Percentiles rank a stretch among this genome's conserved stretches.
These are phyloP conservation scores for Medicago ruthenica DNA, from an alignment of 306 rosid genomes.

Conservation along the genomic window DNA sequence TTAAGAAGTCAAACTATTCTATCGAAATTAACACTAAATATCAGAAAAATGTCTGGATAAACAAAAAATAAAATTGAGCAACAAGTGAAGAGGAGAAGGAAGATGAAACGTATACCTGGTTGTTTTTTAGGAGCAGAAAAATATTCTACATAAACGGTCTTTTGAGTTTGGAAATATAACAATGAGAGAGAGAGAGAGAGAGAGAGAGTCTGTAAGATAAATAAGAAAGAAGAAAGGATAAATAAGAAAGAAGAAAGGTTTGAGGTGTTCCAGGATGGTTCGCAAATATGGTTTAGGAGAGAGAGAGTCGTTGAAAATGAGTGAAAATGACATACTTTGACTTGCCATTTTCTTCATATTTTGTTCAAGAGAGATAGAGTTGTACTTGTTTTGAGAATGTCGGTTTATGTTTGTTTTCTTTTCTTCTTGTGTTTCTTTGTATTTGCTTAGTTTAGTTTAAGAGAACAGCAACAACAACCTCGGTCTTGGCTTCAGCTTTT, in stretches of 20 bases:
- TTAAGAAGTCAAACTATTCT: no score
- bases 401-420: neutral
- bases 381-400: neutral
- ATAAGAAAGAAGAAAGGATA: neutral
- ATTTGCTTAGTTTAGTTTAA: neutral
- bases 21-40: no score
- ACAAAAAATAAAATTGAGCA: no score
- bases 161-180: neutral
- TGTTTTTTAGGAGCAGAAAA: no score
- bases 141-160: neutral
- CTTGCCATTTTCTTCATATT: neutral
- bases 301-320: slow-evolving; percentile 33
- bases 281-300: neutral
- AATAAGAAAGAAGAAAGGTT: slow-evolving; percentile 24
- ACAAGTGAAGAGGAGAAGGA: no score
- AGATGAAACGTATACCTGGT: no score
- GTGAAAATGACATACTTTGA: slow-evolving; percentile 41
- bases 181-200: neutral
- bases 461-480: slow-evolving; percentile 4
- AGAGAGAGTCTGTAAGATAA: no score
- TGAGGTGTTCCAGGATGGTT: slow-evolving; percentile 36
- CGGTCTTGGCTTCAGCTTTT: slow-evolving; percentile 20
- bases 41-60: no score
- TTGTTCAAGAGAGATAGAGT: neutral
- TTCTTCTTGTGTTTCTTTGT: neutral